A percentile compares a stretch with the other conserved stretches of the same genome.
These are phyloP conservation scores for Uronychia binucleata DNA, from an alignment of 73 alveolate genomes.

Conservation along the genomic window DNA sequence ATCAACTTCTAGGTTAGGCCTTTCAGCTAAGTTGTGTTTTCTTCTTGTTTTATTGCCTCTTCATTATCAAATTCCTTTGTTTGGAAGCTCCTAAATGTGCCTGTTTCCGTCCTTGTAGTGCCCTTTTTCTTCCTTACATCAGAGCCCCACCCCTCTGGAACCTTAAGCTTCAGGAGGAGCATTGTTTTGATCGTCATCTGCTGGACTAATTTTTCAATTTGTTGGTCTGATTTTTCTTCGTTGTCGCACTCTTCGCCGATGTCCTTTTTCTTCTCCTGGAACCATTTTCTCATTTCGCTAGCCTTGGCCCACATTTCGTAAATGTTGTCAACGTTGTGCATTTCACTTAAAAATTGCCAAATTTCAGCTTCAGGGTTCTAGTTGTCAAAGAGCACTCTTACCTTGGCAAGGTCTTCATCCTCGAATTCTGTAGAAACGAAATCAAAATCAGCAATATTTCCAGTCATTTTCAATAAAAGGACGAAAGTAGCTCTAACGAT, in stretches of 20 bases:
- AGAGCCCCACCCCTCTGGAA: background rate
- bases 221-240: background rate
- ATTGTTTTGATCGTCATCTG: background rate
- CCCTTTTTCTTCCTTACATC: background rate
- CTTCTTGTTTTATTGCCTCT: background rate
- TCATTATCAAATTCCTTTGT: background rate
- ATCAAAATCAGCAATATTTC: conserved; percentile 21
- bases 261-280: conserved; percentile 27
- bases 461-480: conserved; percentile 32
- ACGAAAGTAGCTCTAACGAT: conserved; percentile 54
- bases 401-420: background rate
- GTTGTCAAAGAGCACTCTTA: no score
- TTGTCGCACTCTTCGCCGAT: background rate
- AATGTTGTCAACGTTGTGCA: conserved; percentile 16
- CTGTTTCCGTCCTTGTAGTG: background rate
- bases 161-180: background rate
- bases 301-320: conserved; percentile 40
- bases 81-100: background rate
- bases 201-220: no score
- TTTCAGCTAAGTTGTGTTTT: background rate
- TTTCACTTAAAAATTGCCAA: conserved; percentile 15
- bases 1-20: background rate
- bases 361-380: conserved; percentile 7
- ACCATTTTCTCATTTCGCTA: conserved; percentile 60
- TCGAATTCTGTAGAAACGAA: conserved; percentile 27